Evolutionary conservation across 2,329 filamentous ascomycete genomes (phyloP), one percentile per base, ranked within the genome.

Genomic region (Hymenotorrendiella dingleyae): DNA sequence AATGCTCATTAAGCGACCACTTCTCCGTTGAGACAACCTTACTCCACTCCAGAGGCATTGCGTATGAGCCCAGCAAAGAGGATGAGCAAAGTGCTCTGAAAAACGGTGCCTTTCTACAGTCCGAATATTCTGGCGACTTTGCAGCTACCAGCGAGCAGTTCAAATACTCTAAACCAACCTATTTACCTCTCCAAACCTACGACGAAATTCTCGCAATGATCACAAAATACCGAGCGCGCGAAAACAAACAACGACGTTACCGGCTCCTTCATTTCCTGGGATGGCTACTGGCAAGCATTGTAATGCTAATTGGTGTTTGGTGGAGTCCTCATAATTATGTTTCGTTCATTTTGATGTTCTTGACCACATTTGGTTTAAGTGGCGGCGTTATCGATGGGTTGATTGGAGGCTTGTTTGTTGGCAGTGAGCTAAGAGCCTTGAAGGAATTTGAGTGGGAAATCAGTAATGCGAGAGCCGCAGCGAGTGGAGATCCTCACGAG

Each of bases 401-500:
- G 29, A 86, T 97, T 61, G 85, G 89, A 0, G 74, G 93, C 0
- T 64, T 97, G 36, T 98, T 98, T 62, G 83, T 95, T 45, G 82
- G 84, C 9, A 81, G 80, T 47, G 93, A 98, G 67, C 66, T 96
- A 46, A 75, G 88, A 45, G 82, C 84, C 4, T 67, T 98, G 42
- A 82, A 80, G 56, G 93, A 98, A 68, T 97, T 97, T 66, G 80
- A 93, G 61, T 96, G 88, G 85, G 93, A 98, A 64, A 82, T 97
- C 20, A 69, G 69, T 38, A 90, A 85, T 60, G 82, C 83, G 10
- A 80, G 62, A 48, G 53, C 49, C 4, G 52, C 50, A 10, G 61
- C 61, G 19, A 54, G 53, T 21, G 55, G 54, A 6, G 62, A 61
- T 23, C 23, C 48, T 7, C 48, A 53, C 38, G 39, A 30, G 11